phyloP scores from a whole-genome alignment of 768 basidiomycete genomes.

The Macrolepiota fuliginosa region DNA sequence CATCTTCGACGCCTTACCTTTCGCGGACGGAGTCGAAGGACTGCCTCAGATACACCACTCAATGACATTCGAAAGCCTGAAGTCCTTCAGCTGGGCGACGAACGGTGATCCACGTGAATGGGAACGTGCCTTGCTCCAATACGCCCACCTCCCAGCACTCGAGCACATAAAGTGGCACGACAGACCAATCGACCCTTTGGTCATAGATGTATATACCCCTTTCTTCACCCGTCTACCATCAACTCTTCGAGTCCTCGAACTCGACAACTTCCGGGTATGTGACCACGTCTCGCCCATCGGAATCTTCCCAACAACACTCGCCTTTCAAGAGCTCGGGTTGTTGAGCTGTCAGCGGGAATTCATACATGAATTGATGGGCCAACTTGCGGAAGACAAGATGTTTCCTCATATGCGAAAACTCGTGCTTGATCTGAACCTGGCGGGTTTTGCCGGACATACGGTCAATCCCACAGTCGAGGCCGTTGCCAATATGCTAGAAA shows the following conservation, averaged over 20 bases:
- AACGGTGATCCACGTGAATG: not conserved
- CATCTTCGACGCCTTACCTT: not conserved
- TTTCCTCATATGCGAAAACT: not conserved
- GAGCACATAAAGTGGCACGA: not conserved
- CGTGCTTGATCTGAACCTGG: not conserved
- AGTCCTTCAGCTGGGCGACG: not conserved
- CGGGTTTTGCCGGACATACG: not conserved
- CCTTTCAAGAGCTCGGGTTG: not conserved
- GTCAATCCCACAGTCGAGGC: not conserved
- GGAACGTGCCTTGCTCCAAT: not conserved
- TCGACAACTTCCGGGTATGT: not conserved
- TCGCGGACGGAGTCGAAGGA: fast-evolving
- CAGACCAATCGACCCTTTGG: not conserved
- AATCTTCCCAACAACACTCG: not conserved
- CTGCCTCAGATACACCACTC: not conserved
- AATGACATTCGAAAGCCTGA: not conserved
- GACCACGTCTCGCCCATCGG: not conserved
- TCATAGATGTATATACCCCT: not conserved
- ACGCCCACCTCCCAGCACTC: not conserved
- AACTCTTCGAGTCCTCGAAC: not conserved
- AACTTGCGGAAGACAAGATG: not conserved
- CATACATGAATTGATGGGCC: not conserved
- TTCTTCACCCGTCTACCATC: not conserved
- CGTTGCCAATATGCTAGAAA: not conserved
- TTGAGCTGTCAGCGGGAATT: not conserved